phyloP scores from a whole-genome alignment of 352 stramenopile species.

The Aphanomyces astaci region DNA sequence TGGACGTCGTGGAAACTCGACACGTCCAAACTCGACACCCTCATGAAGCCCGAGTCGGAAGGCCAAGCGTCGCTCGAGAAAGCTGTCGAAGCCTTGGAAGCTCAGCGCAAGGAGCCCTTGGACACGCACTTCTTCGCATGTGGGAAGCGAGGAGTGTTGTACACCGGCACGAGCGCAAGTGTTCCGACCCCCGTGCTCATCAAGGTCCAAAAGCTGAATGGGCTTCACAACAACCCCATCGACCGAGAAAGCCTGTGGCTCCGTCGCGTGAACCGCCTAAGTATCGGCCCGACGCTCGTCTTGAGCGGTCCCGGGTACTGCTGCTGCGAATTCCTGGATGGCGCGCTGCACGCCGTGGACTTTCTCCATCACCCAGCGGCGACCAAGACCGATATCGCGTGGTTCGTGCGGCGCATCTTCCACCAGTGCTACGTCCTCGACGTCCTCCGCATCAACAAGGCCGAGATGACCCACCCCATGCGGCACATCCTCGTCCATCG shows the following conservation, averaged over 20 bases:
- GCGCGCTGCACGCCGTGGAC: constrained; percentile 51
- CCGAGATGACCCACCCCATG: constrained; percentile 74
- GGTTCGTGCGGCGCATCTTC: constrained; percentile 54
- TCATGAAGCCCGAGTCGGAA: constrained; percentile 1
- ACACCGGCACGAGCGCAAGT: not conserved
- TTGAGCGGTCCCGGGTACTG: constrained; percentile 43
- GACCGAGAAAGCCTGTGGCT: constrained; percentile 53
- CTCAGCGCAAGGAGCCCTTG: not conserved
- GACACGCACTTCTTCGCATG: constrained; percentile 12
- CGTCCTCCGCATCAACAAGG: constrained; percentile 67
- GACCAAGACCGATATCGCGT: constrained; percentile 23
- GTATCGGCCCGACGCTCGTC: constrained; percentile 43
- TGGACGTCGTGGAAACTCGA: constrained; percentile 18
- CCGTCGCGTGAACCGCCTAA: constrained; percentile 47
- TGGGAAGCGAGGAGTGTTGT: constrained; percentile 16
- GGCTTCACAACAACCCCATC: constrained; percentile 21
- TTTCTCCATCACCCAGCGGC: constrained; percentile 38
- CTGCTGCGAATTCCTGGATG: constrained; percentile 44
- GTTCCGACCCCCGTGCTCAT: not conserved
- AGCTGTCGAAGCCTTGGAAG: not conserved
- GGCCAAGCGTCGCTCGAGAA: not conserved
- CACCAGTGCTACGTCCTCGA: constrained; percentile 73
- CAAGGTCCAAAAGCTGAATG: constrained; percentile 20
- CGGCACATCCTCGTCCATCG: constrained; percentile 57
- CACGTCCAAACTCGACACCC: constrained; percentile 1